Evolutionary conservation across 2,329 filamentous ascomycete species (phyloP).

Genomic region (Phyllosticta capitalensis): DNA sequence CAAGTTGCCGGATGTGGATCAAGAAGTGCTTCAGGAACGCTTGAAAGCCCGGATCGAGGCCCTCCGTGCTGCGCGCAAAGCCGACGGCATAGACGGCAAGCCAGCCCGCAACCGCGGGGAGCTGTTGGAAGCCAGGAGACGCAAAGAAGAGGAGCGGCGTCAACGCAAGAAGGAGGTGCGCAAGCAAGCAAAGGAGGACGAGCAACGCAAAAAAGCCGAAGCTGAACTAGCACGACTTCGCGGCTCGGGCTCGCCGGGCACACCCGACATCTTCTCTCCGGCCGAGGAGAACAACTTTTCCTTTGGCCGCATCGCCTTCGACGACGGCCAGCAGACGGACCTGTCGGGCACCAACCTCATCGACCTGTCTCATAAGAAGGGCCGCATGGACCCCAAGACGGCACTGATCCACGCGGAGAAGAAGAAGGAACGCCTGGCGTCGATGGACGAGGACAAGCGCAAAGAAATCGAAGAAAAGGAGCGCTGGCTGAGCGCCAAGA

Average conservation of each 20-base stretch:
- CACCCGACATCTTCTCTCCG: slow-evolving; percentile 37
- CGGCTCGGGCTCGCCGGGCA: slow-evolving; percentile 47
- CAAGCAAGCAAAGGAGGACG: slow-evolving; percentile 67
- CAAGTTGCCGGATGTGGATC: slow-evolving; percentile 50
- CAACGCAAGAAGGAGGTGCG: slow-evolving; percentile 82
- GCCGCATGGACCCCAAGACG: slow-evolving; percentile 73
- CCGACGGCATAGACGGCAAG: slow-evolving; percentile 72
- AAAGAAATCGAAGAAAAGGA: slow-evolving; percentile 89
- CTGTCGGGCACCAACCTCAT: slow-evolving; percentile 54
- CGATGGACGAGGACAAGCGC: slow-evolving; percentile 69
- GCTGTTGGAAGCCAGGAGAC: slow-evolving; percentile 77
- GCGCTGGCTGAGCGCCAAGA: slow-evolving; percentile 82
- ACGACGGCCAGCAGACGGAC: slow-evolving; percentile 72
- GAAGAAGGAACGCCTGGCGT: slow-evolving; percentile 70
- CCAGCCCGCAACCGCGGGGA: slow-evolving; percentile 81
- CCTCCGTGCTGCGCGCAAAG: slow-evolving; percentile 76
- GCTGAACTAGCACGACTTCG: slow-evolving; percentile 47
- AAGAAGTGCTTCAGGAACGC: slow-evolving; percentile 65
- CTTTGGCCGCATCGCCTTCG: slow-evolving; percentile 86
- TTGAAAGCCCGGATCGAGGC: slow-evolving; percentile 76
- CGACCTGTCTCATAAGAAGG: slow-evolving; percentile 65
- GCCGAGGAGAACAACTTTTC: slow-evolving; percentile 60
- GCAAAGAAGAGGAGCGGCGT: slow-evolving; percentile 79
- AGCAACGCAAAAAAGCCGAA: slow-evolving; percentile 53
- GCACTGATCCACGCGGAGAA: slow-evolving; percentile 79